phyloP scores from a whole-genome alignment of 805 yeast genomes.

The Monosporozyma aquatica region DNA sequence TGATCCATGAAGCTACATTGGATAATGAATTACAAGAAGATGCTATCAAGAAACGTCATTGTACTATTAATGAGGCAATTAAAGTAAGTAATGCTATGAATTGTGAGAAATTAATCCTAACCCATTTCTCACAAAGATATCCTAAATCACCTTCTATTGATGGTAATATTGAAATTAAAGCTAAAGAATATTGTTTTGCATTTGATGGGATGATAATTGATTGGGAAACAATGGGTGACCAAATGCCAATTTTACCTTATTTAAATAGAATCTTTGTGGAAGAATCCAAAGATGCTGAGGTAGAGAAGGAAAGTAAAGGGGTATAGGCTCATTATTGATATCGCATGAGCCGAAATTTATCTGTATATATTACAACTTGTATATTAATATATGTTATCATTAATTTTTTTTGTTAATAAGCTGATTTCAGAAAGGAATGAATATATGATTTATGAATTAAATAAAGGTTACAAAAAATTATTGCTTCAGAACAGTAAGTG shows the following conservation, averaged over 20 bases:
- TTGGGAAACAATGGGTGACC: slow-evolving; percentile 37
- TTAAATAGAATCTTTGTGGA: slow-evolving; percentile 27
- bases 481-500: too few relatives aligned
- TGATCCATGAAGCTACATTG: slow-evolving; percentile 90
- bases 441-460: slow-evolving; percentile 1
- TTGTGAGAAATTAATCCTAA: slow-evolving; percentile 60
- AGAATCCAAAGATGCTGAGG: slow-evolving; percentile 19
- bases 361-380: too few relatives aligned
- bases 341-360: too few relatives aligned
- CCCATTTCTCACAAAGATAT: slow-evolving; percentile 91
- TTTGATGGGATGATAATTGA: slow-evolving; percentile 57
- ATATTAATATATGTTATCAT: too few relatives aligned
- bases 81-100: slow-evolving; percentile 60
- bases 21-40: slow-evolving; percentile 71
- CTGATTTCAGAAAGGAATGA: neutral
- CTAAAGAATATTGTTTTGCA: slow-evolving; percentile 41
- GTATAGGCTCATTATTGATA: too few relatives aligned
- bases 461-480: too few relatives aligned
- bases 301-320: neutral
- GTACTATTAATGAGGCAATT: slow-evolving; percentile 84
- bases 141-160: slow-evolving; percentile 43
- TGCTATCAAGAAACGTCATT: slow-evolving; percentile 74
- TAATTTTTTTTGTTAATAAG: too few relatives aligned
- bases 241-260: slow-evolving; percentile 21
- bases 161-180: slow-evolving; percentile 20